Conservation (phyloP, 2,329 filamentous ascomycete genomes). For the Aciculosporium take region DNA sequence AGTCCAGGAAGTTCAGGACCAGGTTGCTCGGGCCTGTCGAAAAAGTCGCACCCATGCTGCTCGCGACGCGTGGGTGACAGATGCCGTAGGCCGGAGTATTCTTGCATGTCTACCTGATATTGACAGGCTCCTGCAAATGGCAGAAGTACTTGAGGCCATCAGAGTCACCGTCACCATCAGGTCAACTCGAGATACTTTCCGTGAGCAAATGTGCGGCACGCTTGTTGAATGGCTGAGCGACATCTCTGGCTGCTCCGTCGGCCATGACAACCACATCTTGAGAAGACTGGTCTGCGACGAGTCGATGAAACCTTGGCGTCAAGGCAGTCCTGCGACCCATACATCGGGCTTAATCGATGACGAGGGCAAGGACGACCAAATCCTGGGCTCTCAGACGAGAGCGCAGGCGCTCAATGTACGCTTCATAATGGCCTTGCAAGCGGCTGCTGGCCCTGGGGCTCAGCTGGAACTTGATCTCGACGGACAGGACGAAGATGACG, state of each 20-base stretch:
- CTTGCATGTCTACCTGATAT: slow-evolving; percentile 64
- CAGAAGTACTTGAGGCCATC: slow-evolving; percentile 83
- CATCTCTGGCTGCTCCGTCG: slow-evolving; percentile 78
- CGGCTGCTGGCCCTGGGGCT: slow-evolving; percentile 15
- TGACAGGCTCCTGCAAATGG: slow-evolving; percentile 58
- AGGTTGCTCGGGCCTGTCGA: slow-evolving; percentile 78
- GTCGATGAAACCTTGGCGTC: slow-evolving; percentile 72
- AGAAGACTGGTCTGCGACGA: slow-evolving; percentile 80
- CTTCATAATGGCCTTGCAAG: slow-evolving; percentile 24
- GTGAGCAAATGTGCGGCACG: slow-evolving; percentile 96
- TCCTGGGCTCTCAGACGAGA: slow-evolving; percentile 22
- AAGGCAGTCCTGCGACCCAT: slow-evolving; percentile 73
- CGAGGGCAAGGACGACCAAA: slow-evolving; percentile 34
- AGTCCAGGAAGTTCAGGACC: slow-evolving; percentile 74
- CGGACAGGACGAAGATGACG: slow-evolving; percentile 23
- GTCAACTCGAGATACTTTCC: slow-evolving; percentile 85
- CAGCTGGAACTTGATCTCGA: slow-evolving; percentile 17
- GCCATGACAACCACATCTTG: slow-evolving; percentile 63
- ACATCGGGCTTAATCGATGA: slow-evolving; percentile 32
- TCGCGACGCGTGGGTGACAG: slow-evolving; percentile 70
- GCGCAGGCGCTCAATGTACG: slow-evolving; percentile 21
- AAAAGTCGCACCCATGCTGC: slow-evolving; percentile 55
- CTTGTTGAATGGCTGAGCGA: slow-evolving; percentile 94
- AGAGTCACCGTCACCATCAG: slow-evolving; percentile 91
- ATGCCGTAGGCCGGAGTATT: slow-evolving; percentile 76